Evolutionary conservation across 163 green algal species (phyloP).

Genomic region (Chlamydomonas reinhardtii): DNA sequence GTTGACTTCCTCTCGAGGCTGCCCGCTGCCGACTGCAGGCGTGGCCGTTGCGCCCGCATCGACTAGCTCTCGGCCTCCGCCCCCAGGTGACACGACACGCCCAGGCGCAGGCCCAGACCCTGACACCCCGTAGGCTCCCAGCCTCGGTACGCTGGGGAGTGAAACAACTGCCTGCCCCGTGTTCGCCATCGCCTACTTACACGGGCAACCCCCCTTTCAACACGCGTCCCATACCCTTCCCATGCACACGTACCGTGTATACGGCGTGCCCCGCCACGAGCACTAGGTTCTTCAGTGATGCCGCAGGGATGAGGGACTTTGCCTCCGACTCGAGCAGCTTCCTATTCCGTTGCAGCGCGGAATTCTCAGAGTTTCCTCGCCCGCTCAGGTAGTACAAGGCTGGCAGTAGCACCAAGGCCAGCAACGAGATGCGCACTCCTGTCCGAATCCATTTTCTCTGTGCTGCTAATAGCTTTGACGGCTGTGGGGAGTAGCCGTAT

Average conservation of each 20-base stretch:
- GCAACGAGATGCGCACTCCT: background rate
- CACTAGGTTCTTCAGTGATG: conserved; percentile 70
- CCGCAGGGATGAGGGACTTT: conserved; percentile 38
- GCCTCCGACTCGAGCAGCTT: conserved; percentile 22
- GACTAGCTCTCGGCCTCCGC: no score
- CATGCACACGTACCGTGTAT: conserved; percentile 59
- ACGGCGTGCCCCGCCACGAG: conserved; percentile 88
- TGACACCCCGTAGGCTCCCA: no score
- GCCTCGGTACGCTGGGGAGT: no score
- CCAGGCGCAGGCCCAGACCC: no score
- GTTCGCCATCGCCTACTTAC: no score
- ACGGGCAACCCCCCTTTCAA: no score
- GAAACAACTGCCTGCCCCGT: no score
- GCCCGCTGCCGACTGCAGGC: no score
- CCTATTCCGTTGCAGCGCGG: conserved; percentile 7
- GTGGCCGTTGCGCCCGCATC: no score
- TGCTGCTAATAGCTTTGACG: background rate
- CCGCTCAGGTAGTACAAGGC: background rate
- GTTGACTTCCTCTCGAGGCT: no score
- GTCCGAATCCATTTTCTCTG: conserved; percentile 2
- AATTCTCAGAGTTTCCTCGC: background rate
- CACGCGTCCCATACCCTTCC: no score
- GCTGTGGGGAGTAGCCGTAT: background rate
- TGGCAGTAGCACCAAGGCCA: background rate
- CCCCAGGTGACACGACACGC: no score